phyloP scores from a whole-genome alignment of 169 alveolate species.

The Condylostoma magnum region DNA sequence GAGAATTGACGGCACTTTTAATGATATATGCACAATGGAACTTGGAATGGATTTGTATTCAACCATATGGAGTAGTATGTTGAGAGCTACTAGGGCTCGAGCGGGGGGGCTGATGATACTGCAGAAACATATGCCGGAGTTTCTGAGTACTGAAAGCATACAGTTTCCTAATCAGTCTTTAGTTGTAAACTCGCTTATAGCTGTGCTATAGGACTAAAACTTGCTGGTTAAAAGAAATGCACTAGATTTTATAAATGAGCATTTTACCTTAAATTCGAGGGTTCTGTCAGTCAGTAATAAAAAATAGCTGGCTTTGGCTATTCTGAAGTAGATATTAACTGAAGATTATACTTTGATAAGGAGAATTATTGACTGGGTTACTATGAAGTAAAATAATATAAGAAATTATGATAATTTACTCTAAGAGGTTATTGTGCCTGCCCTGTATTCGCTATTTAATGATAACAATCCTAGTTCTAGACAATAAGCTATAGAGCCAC shows the following conservation, averaged over 20 bases:
- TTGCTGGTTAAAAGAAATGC: not conserved
- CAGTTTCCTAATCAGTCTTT: constrained; percentile 18
- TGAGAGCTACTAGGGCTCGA: constrained; percentile 67
- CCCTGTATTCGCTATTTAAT: no score
- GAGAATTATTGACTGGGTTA: no score
- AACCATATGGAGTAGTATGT: constrained; percentile 68
- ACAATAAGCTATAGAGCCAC: constrained; percentile 20
- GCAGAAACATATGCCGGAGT: constrained; percentile 43
- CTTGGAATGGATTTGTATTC: constrained; percentile 51
- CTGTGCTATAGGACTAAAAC: not conserved
- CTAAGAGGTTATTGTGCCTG: no score
- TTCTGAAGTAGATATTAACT: no score
- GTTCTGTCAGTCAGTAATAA: no score
- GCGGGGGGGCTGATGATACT: constrained; percentile 57
- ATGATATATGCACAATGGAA: constrained; percentile 31
- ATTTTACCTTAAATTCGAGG: constrained; percentile 7
- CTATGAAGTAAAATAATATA: no score
- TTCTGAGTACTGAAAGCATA: not conserved
- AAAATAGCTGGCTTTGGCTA: no score
- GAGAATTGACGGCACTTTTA: constrained; percentile 41
- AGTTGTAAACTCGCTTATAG: constrained; percentile 14
- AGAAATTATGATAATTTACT: no score
- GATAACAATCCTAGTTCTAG: not conserved
- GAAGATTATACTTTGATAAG: no score
- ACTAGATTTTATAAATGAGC: not conserved